Evolutionary conservation across 495 filamentous ascomycete species (phyloP).

Genomic region (Cairneyella variabilis): DNA sequence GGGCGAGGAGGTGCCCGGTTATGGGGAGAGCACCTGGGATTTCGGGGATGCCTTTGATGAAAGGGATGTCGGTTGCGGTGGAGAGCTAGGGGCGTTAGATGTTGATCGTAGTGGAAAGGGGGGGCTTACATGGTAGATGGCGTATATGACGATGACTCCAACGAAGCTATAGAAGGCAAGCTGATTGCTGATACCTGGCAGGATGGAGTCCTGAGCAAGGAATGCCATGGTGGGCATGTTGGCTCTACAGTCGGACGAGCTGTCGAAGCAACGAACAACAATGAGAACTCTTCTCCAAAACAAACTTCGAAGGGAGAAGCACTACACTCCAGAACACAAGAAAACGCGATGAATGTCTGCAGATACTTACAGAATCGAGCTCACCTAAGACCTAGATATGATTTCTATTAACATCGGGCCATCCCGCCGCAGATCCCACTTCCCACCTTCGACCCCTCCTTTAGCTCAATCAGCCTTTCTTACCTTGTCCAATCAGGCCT

Average conservation of each 20-base stretch:
- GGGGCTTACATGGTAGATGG: slow-evolving; percentile 7
- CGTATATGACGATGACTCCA: not conserved
- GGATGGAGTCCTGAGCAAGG: not conserved
- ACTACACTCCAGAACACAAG: too few relatives aligned
- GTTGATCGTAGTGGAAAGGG: not conserved
- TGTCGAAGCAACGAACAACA: too few relatives aligned
- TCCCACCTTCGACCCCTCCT: slow-evolving; percentile 1
- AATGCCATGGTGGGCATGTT: not conserved
- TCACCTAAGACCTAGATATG: too few relatives aligned
- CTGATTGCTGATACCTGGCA: slow-evolving; percentile 12
- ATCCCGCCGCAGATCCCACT: not conserved
- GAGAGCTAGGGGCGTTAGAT: slow-evolving; percentile 4
- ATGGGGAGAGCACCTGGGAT: slow-evolving; percentile 12
- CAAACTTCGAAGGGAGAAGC: too few relatives aligned
- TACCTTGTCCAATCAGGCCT: too few relatives aligned
- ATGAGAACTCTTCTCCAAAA: too few relatives aligned
- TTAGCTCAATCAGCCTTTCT: too few relatives aligned
- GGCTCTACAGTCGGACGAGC: not conserved
- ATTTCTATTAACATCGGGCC: too few relatives aligned
- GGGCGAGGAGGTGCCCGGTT: slow-evolving; percentile 35
- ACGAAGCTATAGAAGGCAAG: not conserved
- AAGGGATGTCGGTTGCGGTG: slow-evolving; percentile 15
- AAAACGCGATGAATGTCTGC: too few relatives aligned
- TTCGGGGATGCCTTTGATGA: slow-evolving; percentile 18
- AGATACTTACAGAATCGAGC: too few relatives aligned